Evolutionary conservation across 257 asterid genomes (phyloP), one percentile per base, ranked within the genome.

Genomic region (Thymus quinquecostatus): DNA sequence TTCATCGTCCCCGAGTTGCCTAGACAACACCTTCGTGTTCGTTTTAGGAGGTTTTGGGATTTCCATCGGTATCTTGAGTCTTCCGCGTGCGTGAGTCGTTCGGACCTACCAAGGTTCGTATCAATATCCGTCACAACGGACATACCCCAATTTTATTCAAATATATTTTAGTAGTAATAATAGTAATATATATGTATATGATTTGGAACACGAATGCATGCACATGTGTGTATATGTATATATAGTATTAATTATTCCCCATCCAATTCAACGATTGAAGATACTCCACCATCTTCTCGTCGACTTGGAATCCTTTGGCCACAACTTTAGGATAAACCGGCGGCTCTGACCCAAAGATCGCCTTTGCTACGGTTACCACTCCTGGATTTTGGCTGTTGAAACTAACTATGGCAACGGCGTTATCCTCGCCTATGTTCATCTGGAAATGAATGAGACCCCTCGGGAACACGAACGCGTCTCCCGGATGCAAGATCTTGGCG

Each of bases 331-430:
- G 36, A 1, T 70, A 4, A 13, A 78, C 60, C 6, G 28, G 61
- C 1, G 86, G 83, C 1, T 75, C 74, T 2, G 86, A 55, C 32
- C 86, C 86, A 12, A 78, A 81, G 2, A 75, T 60, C 0, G 83
- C 68, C 38, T 71, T 81, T 0, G 81, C 79, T 40, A 78, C 32
- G 0, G 81, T 63, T 0, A 75, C 73, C 14, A 71, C 69, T 2
- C 86, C 83, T 6, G 82, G 82, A 10, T 78, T 77, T 45, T 78
- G 83, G 70, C 85, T 78, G 33, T 76, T 67, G 10, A 81, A 48
- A 21, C 76, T 66, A 0, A 71, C 82, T 47, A 81, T 41, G 0
- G 78, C 80, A n/a, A 67, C 66, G 0, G 78, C 82, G 2, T 33
- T 74, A 7, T 51, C 49, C 0, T 70, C 33, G 3, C 80, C 80